These are phyloP conservation scores for Ophiostoma himal-ulmi DNA, from an alignment of 2,329 filamentous ascomycete species.

Conservation along the genomic window DNA sequence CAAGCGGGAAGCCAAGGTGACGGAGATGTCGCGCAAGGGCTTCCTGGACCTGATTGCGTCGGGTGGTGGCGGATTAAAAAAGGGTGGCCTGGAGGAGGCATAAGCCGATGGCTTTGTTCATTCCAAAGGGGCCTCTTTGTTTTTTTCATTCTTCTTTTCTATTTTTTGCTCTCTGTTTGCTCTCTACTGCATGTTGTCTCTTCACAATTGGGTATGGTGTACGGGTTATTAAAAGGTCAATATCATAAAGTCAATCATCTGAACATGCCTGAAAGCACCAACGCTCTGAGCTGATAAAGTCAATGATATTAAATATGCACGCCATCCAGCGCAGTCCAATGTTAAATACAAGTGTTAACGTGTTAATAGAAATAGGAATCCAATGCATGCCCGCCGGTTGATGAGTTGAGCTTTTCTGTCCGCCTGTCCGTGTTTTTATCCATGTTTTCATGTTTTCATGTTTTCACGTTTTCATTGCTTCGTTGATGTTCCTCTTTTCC, in stretches of 20 bases:
- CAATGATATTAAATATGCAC: neutral
- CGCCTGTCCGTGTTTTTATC: neutral
- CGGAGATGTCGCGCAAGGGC: constrained; percentile 94
- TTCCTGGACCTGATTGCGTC: constrained; percentile 84
- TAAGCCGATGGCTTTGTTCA: constrained; percentile 28
- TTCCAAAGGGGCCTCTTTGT: neutral
- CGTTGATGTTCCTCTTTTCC: neutral
- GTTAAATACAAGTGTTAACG: neutral
- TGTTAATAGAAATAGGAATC: neutral
- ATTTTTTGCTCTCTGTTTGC: neutral
- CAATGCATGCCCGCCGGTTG: neutral
- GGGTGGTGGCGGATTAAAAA: constrained; percentile 55
- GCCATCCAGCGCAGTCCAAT: neutral
- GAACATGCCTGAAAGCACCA: no score
- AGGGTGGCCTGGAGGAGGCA: constrained; percentile 54
- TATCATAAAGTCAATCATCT: neutral
- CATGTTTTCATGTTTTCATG: neutral
- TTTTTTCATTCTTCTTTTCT: neutral
- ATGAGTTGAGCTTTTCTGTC: constrained; percentile 8
- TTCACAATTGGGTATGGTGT: neutral
- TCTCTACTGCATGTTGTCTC: neutral
- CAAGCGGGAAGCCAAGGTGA: constrained; percentile 78
- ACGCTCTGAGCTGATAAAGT: neutral
- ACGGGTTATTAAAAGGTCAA: neutral
- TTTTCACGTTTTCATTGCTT: neutral